Base-by-base conservation (phyloP, 441 rosid genomes). In the Brassica balearica region DNA sequence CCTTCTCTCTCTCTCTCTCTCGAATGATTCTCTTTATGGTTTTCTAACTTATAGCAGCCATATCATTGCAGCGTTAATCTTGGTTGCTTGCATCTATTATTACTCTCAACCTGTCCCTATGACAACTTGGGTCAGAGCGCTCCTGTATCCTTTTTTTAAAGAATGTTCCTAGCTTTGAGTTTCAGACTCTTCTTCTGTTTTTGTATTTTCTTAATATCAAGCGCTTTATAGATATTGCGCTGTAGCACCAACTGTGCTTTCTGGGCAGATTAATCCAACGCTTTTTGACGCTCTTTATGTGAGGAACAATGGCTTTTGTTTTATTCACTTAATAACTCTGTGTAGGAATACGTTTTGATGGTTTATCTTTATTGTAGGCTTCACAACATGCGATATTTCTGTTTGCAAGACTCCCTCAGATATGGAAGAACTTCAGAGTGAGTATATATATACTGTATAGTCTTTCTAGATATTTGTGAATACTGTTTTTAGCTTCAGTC, bases 321-420 rank as follows among this genome's bases (percentile, higher is more conserved):
- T 11, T 43, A 17, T 56, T 74, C 29, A 9, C 48, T 41, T 41
- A 0, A 14, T 41, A 2, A 14, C 22, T 6, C 19, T 72, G 11
- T 58, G 43, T 68, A 64, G 34, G 25, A 11, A 11, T 41, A 9
- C 5, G 7, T 25, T 69, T 27, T 75, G 8, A 38, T n/a, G 23
- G 66, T 55, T 65, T 65, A 60, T 36, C 48, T 78, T 64, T 80
- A 10, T 6, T 83, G 77, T 92, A 95, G 99, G 95, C 94, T 34
- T 95, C 95, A 53, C 98, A 95, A 76, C 99, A 95, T 87, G 98
- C 92, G 11, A 87, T 93, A 23, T 95, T 93, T 82, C 92, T 93
- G 82, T 87, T 81, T 84, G 96, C 97, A 53, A 86, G 93, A 84
- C 90, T 95, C 62, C 99, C 99, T 34, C 99, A 92, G 77, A 95